Evolutionary conservation across 768 basidiomycete genomes (phyloP), one percentile per base, ranked within the genome.

Genomic region (Pleurotus salmoneostramineus): DNA sequence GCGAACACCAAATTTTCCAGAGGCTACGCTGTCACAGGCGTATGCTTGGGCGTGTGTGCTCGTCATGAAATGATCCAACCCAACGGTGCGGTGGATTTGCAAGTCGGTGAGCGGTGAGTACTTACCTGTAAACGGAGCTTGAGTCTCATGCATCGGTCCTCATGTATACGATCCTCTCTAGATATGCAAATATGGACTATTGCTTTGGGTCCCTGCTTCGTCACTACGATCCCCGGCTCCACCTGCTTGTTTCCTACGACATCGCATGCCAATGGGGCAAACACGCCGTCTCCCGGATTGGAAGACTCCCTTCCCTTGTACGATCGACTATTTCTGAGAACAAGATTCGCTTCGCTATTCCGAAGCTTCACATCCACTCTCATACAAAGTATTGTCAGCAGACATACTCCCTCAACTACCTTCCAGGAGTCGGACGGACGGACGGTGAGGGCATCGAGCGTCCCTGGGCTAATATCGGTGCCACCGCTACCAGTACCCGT

Each of bases 331-430:
- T 31, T n/a, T n/a, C n/a, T n/a, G n/a, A n/a, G n/a, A 2, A 35
- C 27, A 1, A 31, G 8, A 11, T 71, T 5, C 46, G 63, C 3
- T 36, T 59, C 2, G 63, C 64, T 1, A 64, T 79, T 2, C 78
- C 74, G 0, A 71, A 72, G 42, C 76, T 74, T 56, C 78, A 80
- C 32, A 64, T 77, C n/a, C 63, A 66, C 3, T 71, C 64, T 0
- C 77, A 80, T 45, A 61, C 64, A 0, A 33, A 62, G 0, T 21
- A 58, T 2, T 76, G 75, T 50, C 70, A 71, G 4, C 57, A 51
- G 11, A 54, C 55, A 1, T 77, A 63, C 47, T 72, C 66, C 1
- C 60, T 79, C 14, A 72, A 70, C 21, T 69, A 67, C 48, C 55
- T 59, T 11, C 36, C 56, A 3, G 66, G 72, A 3, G 62, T 64